A percentile compares a stretch with the other conserved stretches of the same genome.
Evolutionary conservation across 805 yeast genomes (phyloP).

Genomic region (Wickerhamiella sorbophila): DNA sequence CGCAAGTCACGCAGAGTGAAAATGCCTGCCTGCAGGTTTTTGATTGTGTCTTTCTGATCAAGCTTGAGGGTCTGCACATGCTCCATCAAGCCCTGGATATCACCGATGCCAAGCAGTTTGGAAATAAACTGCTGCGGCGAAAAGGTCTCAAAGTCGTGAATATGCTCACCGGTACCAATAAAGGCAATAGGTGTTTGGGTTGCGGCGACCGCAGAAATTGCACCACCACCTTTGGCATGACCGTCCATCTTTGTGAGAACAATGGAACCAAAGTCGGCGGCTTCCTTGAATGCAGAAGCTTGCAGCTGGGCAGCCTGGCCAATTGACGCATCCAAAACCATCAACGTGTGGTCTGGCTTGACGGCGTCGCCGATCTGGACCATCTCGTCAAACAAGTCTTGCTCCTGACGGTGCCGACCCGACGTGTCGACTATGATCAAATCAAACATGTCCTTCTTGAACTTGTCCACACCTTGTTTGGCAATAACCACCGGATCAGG

Average conservation of each 20-base stretch:
- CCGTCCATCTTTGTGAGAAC: conserved; percentile 95
- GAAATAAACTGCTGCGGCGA: conserved; percentile 81
- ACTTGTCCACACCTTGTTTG: conserved; percentile 77
- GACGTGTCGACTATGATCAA: conserved; percentile 93
- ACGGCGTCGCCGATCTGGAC: conserved; percentile 79
- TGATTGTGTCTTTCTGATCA: conserved; percentile 73
- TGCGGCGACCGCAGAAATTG: conserved; percentile 95
- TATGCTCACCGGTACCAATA: conserved; percentile 97
- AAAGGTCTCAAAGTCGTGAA: conserved; percentile 80
- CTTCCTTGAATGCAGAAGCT: conserved; percentile 85
- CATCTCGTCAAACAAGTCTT: conserved; percentile 86
- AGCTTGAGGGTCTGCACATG: conserved; percentile 79
- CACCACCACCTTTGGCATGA: conserved; percentile 99
- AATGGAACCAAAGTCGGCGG: conserved; percentile 87
- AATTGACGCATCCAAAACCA: conserved; percentile 94
- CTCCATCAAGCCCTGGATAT: conserved; percentile 84
- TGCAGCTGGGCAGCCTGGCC: conserved; percentile 98
- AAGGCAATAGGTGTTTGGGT: conserved; percentile 89
- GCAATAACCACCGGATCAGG: conserved; percentile 92
- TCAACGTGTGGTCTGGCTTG: conserved; percentile 86
- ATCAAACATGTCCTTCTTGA: conserved; percentile 82
- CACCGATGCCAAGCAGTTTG: conserved; percentile 91
- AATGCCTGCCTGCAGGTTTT: conserved; percentile 87
- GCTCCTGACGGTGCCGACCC: conserved; percentile 94
- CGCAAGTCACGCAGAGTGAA: conserved; percentile 85